Percentiles rank a stretch among this genome's conserved stretches.
phyloP scores from a whole-genome alignment of 2,329 filamentous ascomycete species.

The Madurella mycetomatis region DNA sequence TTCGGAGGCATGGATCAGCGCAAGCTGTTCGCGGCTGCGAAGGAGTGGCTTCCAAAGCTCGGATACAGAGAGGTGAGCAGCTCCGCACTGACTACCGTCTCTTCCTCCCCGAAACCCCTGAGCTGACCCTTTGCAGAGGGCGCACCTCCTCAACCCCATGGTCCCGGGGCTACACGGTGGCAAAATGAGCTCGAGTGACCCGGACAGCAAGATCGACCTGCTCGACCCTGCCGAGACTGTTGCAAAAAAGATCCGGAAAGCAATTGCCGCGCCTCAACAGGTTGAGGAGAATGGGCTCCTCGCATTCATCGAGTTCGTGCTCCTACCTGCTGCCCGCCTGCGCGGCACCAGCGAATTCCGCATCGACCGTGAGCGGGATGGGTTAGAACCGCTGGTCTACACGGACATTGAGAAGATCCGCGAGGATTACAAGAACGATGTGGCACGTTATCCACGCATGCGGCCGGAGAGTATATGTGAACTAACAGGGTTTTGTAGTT shows the following conservation, averaged over 20 bases:
- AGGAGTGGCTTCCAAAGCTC: slow-evolving; percentile 78
- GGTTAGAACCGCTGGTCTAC: slow-evolving; percentile 71
- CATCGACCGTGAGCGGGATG: slow-evolving; percentile 62
- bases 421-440: slow-evolving; percentile 74
- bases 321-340: slow-evolving; percentile 72
- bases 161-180: slow-evolving; percentile 77
- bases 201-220: slow-evolving; percentile 89
- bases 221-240: slow-evolving; percentile 73
- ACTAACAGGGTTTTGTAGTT: slow-evolving; percentile 43
- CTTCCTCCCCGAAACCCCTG: slow-evolving; percentile 6
- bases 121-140: slow-evolving; percentile 34
- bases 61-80: slow-evolving; percentile 62
- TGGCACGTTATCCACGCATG: slow-evolving; percentile 50
- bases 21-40: slow-evolving; percentile 83
- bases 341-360: slow-evolving; percentile 59
- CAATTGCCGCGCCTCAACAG: slow-evolving; percentile 68
- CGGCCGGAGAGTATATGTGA: background rate
- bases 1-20: slow-evolving; percentile 84
- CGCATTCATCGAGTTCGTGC: slow-evolving; percentile 79
- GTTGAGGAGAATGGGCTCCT: slow-evolving; percentile 84
- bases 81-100: background rate
- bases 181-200: slow-evolving; percentile 80
- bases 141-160: slow-evolving; percentile 63
- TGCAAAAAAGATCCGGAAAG: slow-evolving; percentile 80
- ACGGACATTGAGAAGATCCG: slow-evolving; percentile 68